Evolutionary conservation across 1,284 basidiomycete genomes (phyloP).

Genomic region (Volvariella volvacea): DNA sequence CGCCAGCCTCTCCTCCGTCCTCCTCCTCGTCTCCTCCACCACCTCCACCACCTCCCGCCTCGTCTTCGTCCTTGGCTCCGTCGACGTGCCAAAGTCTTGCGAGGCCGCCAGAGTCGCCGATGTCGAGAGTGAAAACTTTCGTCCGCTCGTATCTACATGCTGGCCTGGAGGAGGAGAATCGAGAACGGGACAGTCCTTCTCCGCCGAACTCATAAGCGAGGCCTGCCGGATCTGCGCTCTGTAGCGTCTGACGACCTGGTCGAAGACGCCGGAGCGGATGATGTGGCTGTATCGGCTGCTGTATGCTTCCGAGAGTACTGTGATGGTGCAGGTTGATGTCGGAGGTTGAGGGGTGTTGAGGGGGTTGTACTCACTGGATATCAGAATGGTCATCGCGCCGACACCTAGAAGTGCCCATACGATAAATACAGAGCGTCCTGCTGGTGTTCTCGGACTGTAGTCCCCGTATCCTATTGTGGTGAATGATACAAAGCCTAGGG

Average conservation of each 20-base stretch:
- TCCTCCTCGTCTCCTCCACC: too few relatives aligned
- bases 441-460: constrained; percentile 49
- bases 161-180: too few relatives aligned
- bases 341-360: neutral
- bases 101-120: neutral
- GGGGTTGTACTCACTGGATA: constrained; percentile 45
- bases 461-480: constrained; percentile 70
- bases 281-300: constrained; percentile 46
- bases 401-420: constrained; percentile 78
- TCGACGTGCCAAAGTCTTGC: too few relatives aligned
- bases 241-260: constrained; percentile 41
- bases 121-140: neutral
- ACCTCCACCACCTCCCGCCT: neutral
- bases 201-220: too few relatives aligned
- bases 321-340: neutral
- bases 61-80: too few relatives aligned
- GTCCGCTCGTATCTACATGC: too few relatives aligned
- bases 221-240: constrained; percentile 14
- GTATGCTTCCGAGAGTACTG: constrained; percentile 62
- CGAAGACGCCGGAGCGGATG: constrained; percentile 39
- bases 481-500: constrained; percentile 51
- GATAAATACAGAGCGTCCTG: constrained; percentile 74
- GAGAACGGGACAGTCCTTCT: too few relatives aligned
- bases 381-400: constrained; percentile 68
- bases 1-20: too few relatives aligned